phyloP scores from a whole-genome alignment of 257 asterid species.

The Fraxinus anomala region DNA sequence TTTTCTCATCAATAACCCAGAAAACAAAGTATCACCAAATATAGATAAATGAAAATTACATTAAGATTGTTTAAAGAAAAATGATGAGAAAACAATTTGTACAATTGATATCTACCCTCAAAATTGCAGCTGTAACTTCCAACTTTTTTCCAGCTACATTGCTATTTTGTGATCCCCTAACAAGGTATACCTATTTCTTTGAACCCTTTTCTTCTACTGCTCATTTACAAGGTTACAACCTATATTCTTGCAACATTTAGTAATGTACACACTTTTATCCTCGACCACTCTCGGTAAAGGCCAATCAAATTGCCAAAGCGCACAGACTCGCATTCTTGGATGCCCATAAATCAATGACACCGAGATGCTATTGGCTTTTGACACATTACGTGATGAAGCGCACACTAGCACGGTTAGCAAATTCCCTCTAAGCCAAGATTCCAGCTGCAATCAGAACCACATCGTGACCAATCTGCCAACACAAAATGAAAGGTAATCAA shows the following conservation, averaged over 20 bases:
- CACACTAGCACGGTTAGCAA: background rate
- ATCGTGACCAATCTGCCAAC: background rate
- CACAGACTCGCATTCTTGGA: background rate
- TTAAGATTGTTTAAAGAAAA: background rate
- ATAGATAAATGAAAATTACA: background rate
- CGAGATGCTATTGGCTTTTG: conserved; percentile 3
- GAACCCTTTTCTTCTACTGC: conserved; percentile 29
- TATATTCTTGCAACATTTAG: conserved; percentile 54
- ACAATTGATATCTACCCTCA: conserved; percentile 16
- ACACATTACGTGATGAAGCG: background rate
- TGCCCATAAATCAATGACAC: background rate
- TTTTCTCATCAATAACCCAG: too few relatives aligned
- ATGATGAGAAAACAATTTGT: background rate
- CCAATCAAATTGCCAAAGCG: conserved; percentile 16
- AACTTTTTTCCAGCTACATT: conserved; percentile 10
- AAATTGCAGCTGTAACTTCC: conserved; percentile 27
- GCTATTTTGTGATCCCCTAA: conserved; percentile 14
- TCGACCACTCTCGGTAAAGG: conserved; percentile 31
- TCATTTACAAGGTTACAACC: conserved; percentile 60
- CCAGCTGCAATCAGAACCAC: background rate
- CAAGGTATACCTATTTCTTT: conserved; percentile 31
- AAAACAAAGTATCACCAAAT: background rate
- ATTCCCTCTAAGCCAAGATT: background rate
- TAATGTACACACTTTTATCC: conserved; percentile 53
- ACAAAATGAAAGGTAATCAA: background rate